Percentiles rank a stretch among this genome's conserved stretches.
Conservation (phyloP, 2,329 filamentous ascomycete species). For the Corinectria fuckeliana region DNA sequence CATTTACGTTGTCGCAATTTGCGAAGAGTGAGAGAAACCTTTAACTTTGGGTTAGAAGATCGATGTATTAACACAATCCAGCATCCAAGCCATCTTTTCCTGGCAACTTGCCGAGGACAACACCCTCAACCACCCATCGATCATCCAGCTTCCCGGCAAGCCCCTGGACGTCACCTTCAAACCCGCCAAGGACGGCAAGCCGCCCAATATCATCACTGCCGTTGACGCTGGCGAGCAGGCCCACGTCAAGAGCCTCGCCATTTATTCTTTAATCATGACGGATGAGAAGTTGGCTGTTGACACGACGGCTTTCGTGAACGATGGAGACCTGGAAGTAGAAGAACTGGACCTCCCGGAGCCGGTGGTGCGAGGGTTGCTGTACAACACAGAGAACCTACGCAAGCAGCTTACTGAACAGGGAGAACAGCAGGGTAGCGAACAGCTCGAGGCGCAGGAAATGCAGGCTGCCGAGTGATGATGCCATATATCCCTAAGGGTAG, state of each 20-base stretch:
- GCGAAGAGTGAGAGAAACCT: conserved; percentile 63
- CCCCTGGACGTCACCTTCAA: conserved; percentile 61
- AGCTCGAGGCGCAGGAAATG: conserved; percentile 14
- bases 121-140: conserved; percentile 53
- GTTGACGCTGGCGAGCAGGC: conserved; percentile 45
- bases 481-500: too few relatives aligned
- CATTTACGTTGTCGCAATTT: conserved; percentile 56
- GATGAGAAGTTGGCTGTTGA: conserved; percentile 43
- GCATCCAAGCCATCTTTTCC: conserved; percentile 68
- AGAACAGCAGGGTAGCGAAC: conserved; percentile 31
- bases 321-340: conserved; percentile 33
- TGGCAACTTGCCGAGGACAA: conserved; percentile 61
- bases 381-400: conserved; percentile 55
- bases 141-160: conserved; percentile 67
- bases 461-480: conserved; percentile 18
- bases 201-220: conserved; percentile 47
- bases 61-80: conserved; percentile 39
- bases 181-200: conserved; percentile 23
- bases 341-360: conserved; percentile 45
- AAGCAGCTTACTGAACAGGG: conserved; percentile 46
- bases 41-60: background rate
- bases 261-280: conserved; percentile 41
- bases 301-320: conserved; percentile 35
- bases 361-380: conserved; percentile 52
- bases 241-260: conserved; percentile 40